phyloP scores from a whole-genome alignment of 176 grass and related monocot species.

The Stipa capillata region DNA sequence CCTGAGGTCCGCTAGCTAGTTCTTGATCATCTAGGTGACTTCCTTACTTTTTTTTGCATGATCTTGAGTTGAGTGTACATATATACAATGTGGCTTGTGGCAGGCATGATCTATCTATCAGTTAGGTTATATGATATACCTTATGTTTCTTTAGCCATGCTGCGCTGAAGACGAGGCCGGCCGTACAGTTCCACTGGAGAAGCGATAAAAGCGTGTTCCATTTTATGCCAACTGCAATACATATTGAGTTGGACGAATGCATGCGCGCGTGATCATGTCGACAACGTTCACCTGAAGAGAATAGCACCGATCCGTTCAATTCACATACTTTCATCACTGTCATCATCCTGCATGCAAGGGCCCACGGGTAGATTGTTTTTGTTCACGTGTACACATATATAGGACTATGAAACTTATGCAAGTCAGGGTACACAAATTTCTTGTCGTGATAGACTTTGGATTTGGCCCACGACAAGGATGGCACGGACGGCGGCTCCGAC shows the following conservation, averaged over 20 bases:
- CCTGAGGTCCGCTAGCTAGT: too few species aligned
- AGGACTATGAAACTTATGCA: too few species aligned
- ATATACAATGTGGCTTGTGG: neutral
- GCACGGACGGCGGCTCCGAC: too few species aligned
- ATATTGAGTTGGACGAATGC: neutral
- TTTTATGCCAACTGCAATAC: neutral
- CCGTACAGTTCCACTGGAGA: constrained; percentile 4
- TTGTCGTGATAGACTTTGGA: too few species aligned
- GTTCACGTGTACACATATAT: too few species aligned
- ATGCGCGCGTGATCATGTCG: neutral
- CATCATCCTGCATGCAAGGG: too few species aligned
- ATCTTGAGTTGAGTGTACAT: too few species aligned
- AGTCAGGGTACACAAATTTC: too few species aligned
- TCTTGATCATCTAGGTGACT: too few species aligned
- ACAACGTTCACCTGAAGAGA: neutral
- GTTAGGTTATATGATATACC: constrained; percentile 21
- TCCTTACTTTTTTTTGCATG: too few species aligned
- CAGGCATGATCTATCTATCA: neutral
- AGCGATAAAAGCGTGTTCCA: neutral
- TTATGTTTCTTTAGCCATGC: constrained; percentile 8
- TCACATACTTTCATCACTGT: neutral
- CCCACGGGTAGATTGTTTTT: too few species aligned
- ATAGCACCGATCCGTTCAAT: neutral
- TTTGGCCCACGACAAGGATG: too few species aligned
- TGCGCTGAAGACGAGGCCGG: neutral